phyloP scores from a whole-genome alignment of 2,329 filamentous ascomycete genomes.

The Hawksworthiomyces lignivorus region DNA sequence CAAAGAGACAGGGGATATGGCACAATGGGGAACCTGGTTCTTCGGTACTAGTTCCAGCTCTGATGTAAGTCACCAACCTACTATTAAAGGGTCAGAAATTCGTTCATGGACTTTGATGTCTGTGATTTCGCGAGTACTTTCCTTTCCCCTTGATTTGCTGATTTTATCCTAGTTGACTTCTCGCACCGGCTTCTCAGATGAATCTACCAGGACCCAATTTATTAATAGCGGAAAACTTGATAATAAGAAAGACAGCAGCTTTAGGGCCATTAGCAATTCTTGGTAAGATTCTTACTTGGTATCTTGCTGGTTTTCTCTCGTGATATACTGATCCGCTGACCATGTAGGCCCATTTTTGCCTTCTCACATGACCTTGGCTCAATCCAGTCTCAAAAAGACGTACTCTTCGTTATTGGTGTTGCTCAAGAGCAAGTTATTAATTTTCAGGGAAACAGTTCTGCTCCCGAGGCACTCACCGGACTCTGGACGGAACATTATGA shows the following conservation, averaged over 20 bases:
- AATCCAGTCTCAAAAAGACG: slow-evolving; percentile 30
- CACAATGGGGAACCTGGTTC: slow-evolving; percentile 76
- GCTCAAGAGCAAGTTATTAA: slow-evolving; percentile 71
- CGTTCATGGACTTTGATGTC: too few relatives aligned
- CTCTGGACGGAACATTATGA: slow-evolving; percentile 70
- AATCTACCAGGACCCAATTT: slow-evolving; percentile 59
- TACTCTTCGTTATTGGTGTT: slow-evolving; percentile 68
- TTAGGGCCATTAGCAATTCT: slow-evolving; percentile 58
- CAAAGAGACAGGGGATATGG: slow-evolving; percentile 59
- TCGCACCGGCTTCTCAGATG: slow-evolving; percentile 58
- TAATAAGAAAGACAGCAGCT: slow-evolving; percentile 57
- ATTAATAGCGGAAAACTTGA: slow-evolving; percentile 52
- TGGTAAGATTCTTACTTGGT: slow-evolving; percentile 35
- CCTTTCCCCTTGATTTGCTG: slow-evolving; percentile 4
- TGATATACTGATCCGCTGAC: neutral
- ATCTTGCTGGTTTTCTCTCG: neutral
- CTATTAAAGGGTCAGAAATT: neutral
- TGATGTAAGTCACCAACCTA: slow-evolving; percentile 24
- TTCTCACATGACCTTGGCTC: slow-evolving; percentile 57
- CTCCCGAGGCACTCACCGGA: slow-evolving; percentile 57
- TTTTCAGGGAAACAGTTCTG: slow-evolving; percentile 59
- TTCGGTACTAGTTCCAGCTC: slow-evolving; percentile 57
- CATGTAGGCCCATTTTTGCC: slow-evolving; percentile 65
- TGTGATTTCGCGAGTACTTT: too few relatives aligned
- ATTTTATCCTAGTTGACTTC: slow-evolving; percentile 49